Conservation (phyloP, 2,329 filamentous ascomycete species). For the Botrytis fabae region DNA sequence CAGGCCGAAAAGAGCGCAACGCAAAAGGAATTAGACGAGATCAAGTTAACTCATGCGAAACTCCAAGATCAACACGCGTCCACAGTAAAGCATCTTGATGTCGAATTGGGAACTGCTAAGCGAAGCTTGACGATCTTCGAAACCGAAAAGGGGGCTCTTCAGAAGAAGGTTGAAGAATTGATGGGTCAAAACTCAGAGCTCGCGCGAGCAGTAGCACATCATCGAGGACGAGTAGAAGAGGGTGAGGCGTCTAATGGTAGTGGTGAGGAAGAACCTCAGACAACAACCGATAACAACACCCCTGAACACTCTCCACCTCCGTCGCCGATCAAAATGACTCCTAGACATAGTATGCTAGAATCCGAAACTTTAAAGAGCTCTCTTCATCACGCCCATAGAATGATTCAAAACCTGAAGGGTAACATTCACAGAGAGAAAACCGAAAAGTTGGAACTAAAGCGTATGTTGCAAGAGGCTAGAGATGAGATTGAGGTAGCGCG, state of each 20-base stretch:
- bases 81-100: constrained; percentile 79
- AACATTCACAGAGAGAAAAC: constrained; percentile 98
- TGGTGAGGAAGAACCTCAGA: constrained; percentile 64
- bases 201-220: constrained; percentile 76
- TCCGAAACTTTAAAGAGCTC: constrained; percentile 94
- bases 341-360: constrained; percentile 88
- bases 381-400: constrained; percentile 88
- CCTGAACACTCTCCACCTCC: constrained; percentile 88
- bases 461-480: constrained; percentile 90
- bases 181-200: constrained; percentile 88
- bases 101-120: constrained; percentile 81
- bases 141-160: constrained; percentile 72
- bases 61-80: constrained; percentile 78
- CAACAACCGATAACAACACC: constrained; percentile 67
- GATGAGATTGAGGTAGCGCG: constrained; percentile 77
- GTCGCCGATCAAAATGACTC: constrained; percentile 88
- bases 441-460: constrained; percentile 92
- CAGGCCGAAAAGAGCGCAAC: constrained; percentile 73
- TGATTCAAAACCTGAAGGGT: constrained; percentile 92
- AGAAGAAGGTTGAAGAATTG: constrained; percentile 85
- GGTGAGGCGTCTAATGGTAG: constrained; percentile 58
- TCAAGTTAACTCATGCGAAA: constrained; percentile 76
- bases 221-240: constrained; percentile 66
- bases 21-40: constrained; percentile 88
- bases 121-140: constrained; percentile 78